phyloP scores from a whole-genome alignment of 257 asterid species.

The Nicotiana undulata region DNA sequence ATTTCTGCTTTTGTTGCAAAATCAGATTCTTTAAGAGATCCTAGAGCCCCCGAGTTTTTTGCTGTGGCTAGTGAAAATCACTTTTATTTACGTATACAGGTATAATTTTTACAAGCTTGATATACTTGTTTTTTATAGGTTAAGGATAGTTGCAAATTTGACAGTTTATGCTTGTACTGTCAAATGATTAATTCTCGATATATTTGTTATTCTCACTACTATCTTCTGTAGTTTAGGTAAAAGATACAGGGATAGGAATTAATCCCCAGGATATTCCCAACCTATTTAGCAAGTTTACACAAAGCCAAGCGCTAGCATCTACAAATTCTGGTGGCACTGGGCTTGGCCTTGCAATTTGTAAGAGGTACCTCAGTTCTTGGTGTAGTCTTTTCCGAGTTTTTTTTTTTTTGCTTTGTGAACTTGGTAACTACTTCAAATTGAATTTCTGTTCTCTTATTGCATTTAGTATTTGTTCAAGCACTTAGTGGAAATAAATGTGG shows the following conservation, averaged over 20 bases:
- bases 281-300: slow-evolving; percentile 82
- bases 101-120: slow-evolving; percentile 11
- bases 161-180: background rate
- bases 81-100: slow-evolving; percentile 89
- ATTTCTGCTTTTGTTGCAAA: slow-evolving; percentile 77
- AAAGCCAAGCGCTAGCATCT: slow-evolving; percentile 60
- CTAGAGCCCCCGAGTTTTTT: slow-evolving; percentile 70
- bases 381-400: background rate
- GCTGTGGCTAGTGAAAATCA: slow-evolving; percentile 68
- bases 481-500: background rate
- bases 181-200: background rate
- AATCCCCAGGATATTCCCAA: slow-evolving; percentile 84
- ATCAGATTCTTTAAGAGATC: slow-evolving; percentile 72
- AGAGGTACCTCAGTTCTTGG: slow-evolving; percentile 37
- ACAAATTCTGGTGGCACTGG: slow-evolving; percentile 86
- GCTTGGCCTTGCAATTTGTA: slow-evolving; percentile 94
- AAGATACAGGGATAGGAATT: slow-evolving; percentile 87
- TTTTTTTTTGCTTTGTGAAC: background rate
- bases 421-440: background rate
- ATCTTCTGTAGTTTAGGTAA: slow-evolving; percentile 45
- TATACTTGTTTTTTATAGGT: background rate
- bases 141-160: slow-evolving; percentile 3
- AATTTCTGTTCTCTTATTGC: background rate
- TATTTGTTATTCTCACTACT: background rate
- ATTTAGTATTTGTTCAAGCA: background rate